A percentile compares a stretch with the other conserved stretches of the same genome.
These are phyloP conservation scores for Euclidium syriacum DNA, from an alignment of 345 rosid species.

Conservation along the genomic window DNA sequence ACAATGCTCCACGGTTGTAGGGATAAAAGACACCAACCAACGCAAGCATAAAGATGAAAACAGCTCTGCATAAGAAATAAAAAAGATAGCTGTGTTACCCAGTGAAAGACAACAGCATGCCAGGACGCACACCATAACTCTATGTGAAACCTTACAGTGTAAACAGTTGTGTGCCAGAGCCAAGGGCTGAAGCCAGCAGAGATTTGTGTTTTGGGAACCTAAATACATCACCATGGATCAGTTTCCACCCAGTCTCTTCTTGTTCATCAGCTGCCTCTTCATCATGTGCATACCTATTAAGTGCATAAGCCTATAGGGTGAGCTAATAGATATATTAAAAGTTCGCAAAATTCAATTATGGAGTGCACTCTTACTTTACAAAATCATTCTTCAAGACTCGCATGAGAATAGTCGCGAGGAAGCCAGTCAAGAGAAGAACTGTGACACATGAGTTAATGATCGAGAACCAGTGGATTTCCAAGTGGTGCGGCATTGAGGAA, in stretches of 20 bases:
- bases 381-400: slow-evolving; percentile 57
- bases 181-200: slow-evolving; percentile 47
- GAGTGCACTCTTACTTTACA: slow-evolving; percentile 36
- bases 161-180: slow-evolving; percentile 52
- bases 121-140: not conserved
- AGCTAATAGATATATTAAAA: not conserved
- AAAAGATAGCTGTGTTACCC: not conserved
- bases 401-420: slow-evolving; percentile 54
- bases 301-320: not conserved
- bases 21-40: slow-evolving; percentile 59
- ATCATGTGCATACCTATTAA: slow-evolving; percentile 44
- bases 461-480: slow-evolving; percentile 60
- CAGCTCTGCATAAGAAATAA: slow-evolving; percentile 29
- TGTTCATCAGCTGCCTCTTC: slow-evolving; percentile 58
- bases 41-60: slow-evolving; percentile 50
- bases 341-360: not conserved
- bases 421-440: slow-evolving; percentile 60
- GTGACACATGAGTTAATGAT: slow-evolving; percentile 54
- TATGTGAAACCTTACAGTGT: slow-evolving; percentile 35
- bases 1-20: slow-evolving; percentile 51
- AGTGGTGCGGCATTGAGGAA: slow-evolving; percentile 47
- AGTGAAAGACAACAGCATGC: slow-evolving; percentile 2
- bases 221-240: slow-evolving; percentile 43
- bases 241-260: slow-evolving; percentile 54
- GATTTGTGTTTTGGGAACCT: slow-evolving; percentile 46